Percentiles rank a stretch among this genome's conserved stretches.
These are phyloP conservation scores for Neoascochyta sp. DNA, from an alignment of 2,329 filamentous ascomycete genomes.

Conservation along the genomic window DNA sequence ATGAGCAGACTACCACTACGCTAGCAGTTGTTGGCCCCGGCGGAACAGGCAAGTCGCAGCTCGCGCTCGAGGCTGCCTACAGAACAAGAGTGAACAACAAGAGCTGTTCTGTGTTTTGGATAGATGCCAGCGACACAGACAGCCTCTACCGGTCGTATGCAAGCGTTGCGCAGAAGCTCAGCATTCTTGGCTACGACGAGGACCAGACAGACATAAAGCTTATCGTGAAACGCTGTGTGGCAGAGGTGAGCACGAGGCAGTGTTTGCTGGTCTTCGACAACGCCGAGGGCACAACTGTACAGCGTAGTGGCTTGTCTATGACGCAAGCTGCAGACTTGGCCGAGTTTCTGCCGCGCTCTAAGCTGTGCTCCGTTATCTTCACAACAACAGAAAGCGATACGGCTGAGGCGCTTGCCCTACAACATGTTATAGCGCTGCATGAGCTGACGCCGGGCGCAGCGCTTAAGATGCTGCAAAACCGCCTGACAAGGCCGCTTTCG, in stretches of 20 bases:
- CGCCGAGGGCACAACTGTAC: conserved; percentile 21
- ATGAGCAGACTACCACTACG: conserved; percentile 11
- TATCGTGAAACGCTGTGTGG: conserved; percentile 14
- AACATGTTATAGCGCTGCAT: conserved; percentile 13
- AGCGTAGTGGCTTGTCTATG: conserved; percentile 6
- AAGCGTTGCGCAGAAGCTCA: conserved; percentile 24
- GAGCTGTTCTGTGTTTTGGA: conserved; percentile 45
- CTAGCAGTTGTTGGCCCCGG: conserved; percentile 16
- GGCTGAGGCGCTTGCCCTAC: conserved; percentile 11
- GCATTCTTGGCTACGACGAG: conserved; percentile 18
- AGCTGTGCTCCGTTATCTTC: conserved; percentile 13
- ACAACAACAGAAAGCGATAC: conserved; percentile 14
- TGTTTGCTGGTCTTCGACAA: conserved; percentile 18
- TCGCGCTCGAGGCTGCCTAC: conserved; percentile 40
- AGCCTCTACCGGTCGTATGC: conserved; percentile 40
- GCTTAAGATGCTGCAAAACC: conserved; percentile 14
- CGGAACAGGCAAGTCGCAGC: conserved; percentile 22
- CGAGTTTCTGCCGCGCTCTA: conserved; percentile 13
- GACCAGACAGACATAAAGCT: conserved; percentile 15
- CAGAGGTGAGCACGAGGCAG: conserved; percentile 1
- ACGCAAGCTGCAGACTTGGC: conserved; percentile 12
- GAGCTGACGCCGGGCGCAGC: conserved; percentile 14
- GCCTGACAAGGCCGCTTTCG: conserved; percentile 6
- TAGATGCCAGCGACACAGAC: conserved; percentile 40
- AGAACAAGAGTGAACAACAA: conserved; percentile 34